A percentile compares a stretch with the other conserved stretches of the same genome.
Conservation (phyloP, 75 land plant species). For the Sequoia sempervirens region DNA sequence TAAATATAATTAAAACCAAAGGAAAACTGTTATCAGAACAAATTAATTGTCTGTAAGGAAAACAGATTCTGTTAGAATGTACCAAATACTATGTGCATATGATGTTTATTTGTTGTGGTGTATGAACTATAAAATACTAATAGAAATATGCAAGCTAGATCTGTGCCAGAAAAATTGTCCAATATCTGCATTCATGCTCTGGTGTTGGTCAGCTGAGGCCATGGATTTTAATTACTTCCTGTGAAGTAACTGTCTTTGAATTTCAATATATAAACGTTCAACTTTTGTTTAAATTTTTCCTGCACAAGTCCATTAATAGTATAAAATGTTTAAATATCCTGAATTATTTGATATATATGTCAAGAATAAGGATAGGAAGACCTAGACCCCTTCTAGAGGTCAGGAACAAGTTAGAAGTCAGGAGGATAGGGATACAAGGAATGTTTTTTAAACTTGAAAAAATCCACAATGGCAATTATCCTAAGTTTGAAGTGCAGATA, state of each 20-base stretch:
- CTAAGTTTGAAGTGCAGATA: too few species aligned
- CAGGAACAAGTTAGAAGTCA: not conserved
- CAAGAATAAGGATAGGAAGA: not conserved
- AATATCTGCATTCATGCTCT: not conserved
- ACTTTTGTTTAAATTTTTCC: not conserved
- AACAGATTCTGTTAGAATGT: not conserved
- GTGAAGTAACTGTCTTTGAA: not conserved
- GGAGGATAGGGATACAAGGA: not conserved
- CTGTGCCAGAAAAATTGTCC: not conserved
- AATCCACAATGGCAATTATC: not conserved
- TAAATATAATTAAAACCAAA: not conserved
- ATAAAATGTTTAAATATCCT: not conserved
- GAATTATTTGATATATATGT: not conserved
- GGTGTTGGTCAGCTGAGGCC: not conserved
- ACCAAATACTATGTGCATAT: too few species aligned
- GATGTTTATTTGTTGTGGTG: not conserved
- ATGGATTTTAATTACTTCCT: not conserved
- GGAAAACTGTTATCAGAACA: not conserved
- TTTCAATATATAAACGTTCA: not conserved
- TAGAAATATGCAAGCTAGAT: not conserved
- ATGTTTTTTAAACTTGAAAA: not conserved
- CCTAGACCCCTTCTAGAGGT: not conserved
- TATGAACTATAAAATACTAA: not conserved
- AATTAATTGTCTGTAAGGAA: not conserved
- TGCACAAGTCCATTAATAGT: not conserved